Evolutionary conservation across 73 alveolate species (phyloP).

Genomic region (Durusdinium trenchii): DNA sequence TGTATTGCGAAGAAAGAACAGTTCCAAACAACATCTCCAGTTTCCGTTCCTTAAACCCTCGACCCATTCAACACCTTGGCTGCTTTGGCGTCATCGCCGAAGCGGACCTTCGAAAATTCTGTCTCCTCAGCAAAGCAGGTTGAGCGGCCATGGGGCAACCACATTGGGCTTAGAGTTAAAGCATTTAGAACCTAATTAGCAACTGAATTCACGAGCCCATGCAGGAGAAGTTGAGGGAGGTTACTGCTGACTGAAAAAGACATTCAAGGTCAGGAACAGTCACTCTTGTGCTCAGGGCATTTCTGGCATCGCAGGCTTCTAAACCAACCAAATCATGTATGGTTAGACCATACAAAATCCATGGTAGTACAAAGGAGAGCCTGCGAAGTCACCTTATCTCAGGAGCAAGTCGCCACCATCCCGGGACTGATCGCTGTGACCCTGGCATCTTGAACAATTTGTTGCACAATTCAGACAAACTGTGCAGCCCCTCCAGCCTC

Average conservation of each 20-base stretch:
- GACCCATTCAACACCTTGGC: constrained; percentile 26
- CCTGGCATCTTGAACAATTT: neutral
- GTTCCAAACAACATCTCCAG: too few relatives aligned
- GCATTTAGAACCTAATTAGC: too few relatives aligned
- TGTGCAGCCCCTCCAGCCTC: neutral
- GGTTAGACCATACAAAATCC: too few relatives aligned
- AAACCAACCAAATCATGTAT: too few relatives aligned
- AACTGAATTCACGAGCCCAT: too few relatives aligned
- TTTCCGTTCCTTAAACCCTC: too few relatives aligned
- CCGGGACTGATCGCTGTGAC: constrained; percentile 94
- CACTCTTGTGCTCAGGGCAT: too few relatives aligned
- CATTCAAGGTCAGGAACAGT: too few relatives aligned
- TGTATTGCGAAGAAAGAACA: neutral
- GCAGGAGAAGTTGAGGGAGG: too few relatives aligned
- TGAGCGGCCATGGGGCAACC: neutral
- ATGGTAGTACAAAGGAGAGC: neutral
- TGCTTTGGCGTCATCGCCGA: constrained; percentile 67
- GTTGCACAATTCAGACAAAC: neutral
- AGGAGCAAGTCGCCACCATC: constrained; percentile 55
- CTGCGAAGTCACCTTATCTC: neutral
- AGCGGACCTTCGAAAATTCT: constrained; percentile 84
- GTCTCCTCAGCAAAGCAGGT: constrained; percentile 15
- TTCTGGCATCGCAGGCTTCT: too few relatives aligned
- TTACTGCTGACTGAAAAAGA: too few relatives aligned
- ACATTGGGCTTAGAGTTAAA: too few relatives aligned